These are phyloP conservation scores for Dissophora globulifera DNA, from an alignment of 192 early-diverging fungal genomes.

Conservation along the genomic window DNA sequence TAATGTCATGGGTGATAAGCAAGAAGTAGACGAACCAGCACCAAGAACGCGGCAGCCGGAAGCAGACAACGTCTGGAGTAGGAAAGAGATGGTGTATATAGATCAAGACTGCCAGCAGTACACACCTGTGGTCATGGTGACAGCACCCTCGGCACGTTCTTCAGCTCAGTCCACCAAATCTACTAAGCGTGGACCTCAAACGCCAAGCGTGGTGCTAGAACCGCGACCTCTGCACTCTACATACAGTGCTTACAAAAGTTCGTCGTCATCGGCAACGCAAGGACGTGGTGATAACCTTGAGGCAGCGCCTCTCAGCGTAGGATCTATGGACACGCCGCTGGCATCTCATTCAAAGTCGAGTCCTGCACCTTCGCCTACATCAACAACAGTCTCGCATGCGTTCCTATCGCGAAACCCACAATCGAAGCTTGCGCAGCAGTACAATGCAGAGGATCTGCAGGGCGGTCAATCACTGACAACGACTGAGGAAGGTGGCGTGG, in stretches of 20 bases:
- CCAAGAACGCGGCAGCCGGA: neutral
- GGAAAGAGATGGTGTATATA: neutral
- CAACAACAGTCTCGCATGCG: no score
- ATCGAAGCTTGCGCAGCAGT: neutral
- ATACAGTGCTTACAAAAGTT: neutral
- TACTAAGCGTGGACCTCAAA: neutral
- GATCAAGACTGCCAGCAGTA: conserved; percentile 18
- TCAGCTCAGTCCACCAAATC: conserved; percentile 39
- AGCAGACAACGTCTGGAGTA: neutral
- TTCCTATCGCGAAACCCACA: neutral
- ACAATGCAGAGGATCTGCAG: neutral
- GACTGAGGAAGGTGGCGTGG: neutral
- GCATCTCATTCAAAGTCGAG: no score
- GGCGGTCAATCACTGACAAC: neutral
- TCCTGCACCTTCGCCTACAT: no score
- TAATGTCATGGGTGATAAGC: no score
- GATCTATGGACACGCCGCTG: no score
- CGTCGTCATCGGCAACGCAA: neutral
- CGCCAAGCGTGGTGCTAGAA: conserved; percentile 32
- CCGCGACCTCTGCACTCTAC: conserved; percentile 27
- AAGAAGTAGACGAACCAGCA: conserved; percentile 2
- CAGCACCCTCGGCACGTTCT: conserved; percentile 40
- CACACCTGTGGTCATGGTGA: conserved; percentile 40
- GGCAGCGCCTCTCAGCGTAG: no score
- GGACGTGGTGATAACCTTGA: neutral